phyloP scores from a whole-genome alignment of 139 green algal species.

The Chlamydomonas asymmetrica region DNA sequence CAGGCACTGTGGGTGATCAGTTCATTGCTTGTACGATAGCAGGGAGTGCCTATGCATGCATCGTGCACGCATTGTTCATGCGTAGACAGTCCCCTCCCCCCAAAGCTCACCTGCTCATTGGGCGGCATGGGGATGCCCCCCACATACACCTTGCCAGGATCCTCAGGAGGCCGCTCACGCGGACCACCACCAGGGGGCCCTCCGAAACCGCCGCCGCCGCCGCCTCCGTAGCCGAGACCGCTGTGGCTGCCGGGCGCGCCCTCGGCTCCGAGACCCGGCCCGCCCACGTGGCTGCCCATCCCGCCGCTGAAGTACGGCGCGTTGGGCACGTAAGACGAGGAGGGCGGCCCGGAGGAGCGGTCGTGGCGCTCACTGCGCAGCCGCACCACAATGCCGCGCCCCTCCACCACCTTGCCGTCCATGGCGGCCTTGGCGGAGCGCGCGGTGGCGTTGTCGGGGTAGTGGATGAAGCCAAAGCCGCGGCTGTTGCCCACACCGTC shows the following conservation, averaged over 20 bases:
- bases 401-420: constrained; percentile 44
- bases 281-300: too few species aligned
- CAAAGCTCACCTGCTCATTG: neutral
- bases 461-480: constrained; percentile 91
- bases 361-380: constrained; percentile 33
- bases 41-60: neutral
- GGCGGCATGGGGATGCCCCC: constrained; percentile 34
- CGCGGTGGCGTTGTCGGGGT: constrained; percentile 66
- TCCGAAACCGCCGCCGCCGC: constrained; percentile 8
- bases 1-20: neutral
- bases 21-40: neutral
- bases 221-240: neutral
- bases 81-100: neutral
- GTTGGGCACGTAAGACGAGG: too few species aligned
- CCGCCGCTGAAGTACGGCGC: too few species aligned
- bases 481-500: constrained; percentile 50
- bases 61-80: neutral
- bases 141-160: constrained; percentile 62
- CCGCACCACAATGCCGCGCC: constrained; percentile 50
- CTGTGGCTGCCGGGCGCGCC: too few species aligned
- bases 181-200: too few species aligned
- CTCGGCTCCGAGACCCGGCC: too few species aligned
- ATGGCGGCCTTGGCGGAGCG: constrained; percentile 44
- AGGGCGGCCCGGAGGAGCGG: neutral
- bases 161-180: too few species aligned